These are phyloP conservation scores for Malus domestica DNA, from an alignment of 306 rosid species.

Conservation along the genomic window DNA sequence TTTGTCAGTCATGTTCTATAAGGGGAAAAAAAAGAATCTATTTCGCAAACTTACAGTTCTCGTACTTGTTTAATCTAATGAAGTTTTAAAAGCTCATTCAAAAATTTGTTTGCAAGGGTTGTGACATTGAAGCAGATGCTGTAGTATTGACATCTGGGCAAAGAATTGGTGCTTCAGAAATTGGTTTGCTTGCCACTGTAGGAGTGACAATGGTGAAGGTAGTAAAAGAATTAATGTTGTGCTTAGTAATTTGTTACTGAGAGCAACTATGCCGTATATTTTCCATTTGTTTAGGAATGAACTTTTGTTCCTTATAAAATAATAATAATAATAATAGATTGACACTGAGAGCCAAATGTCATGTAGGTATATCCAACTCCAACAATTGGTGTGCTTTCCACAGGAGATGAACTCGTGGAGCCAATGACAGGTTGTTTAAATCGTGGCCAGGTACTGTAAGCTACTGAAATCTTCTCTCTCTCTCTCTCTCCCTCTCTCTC, in stretches of 20 bases:
- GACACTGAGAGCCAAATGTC: slow-evolving; percentile 8
- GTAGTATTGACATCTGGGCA: slow-evolving; percentile 71
- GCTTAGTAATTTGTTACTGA: background rate
- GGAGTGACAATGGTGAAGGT: slow-evolving; percentile 81
- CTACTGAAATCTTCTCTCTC: background rate
- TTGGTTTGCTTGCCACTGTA: slow-evolving; percentile 86
- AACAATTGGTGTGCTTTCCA: slow-evolving; percentile 70
- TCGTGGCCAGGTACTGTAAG: slow-evolving; percentile 68
- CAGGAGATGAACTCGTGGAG: slow-evolving; percentile 93
- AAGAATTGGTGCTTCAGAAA: slow-evolving; percentile 74
- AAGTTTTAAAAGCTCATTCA: slow-evolving; percentile 3
- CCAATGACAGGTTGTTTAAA: slow-evolving; percentile 46
- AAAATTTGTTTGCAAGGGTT: slow-evolving; percentile 44
- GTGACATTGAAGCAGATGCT: slow-evolving; percentile 66
- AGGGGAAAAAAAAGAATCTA: background rate
- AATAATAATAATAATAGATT: background rate
- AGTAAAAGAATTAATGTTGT: slow-evolving; percentile 11
- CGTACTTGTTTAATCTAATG: background rate
- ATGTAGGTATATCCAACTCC: slow-evolving; percentile 73
- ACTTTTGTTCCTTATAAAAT: background rate
- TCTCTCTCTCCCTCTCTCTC: background rate
- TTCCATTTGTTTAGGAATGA: background rate
- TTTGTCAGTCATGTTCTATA: background rate
- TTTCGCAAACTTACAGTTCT: background rate
- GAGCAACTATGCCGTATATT: slow-evolving; percentile 24